Percentiles rank a stretch among this genome's conserved stretches.
Conservation (phyloP, 2,329 filamentous ascomycete genomes). For the Penicillium aurantiogriseum region DNA sequence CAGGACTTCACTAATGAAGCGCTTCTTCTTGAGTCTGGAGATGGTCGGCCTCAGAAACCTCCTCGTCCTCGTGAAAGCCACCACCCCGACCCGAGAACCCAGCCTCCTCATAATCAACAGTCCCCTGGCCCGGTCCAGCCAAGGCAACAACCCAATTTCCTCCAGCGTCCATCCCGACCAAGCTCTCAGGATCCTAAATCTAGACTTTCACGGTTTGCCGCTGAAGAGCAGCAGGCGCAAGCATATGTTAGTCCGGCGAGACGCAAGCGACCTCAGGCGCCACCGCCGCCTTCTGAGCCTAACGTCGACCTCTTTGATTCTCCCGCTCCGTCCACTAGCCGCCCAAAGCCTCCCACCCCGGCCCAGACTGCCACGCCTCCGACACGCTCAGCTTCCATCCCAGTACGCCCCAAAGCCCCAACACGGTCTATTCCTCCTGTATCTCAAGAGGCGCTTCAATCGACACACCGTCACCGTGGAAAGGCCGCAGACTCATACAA, state of each 20-base stretch:
- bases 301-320: conserved; percentile 66
- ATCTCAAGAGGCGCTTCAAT: conserved; percentile 66
- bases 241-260: conserved; percentile 85
- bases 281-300: conserved; percentile 44
- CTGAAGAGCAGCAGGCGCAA: conserved; percentile 77
- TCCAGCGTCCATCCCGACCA: conserved; percentile 52
- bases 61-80: conserved; percentile 26
- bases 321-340: conserved; percentile 29
- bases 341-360: conserved; percentile 34
- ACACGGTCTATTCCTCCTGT: conserved; percentile 60
- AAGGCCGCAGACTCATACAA: conserved; percentile 89
- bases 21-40: conserved; percentile 35
- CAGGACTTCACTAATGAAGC: conserved; percentile 59
- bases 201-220: conserved; percentile 68
- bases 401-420: conserved; percentile 48
- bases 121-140: conserved; percentile 25
- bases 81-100: conserved; percentile 17
- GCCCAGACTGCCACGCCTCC: conserved; percentile 41
- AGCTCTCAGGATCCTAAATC: conserved; percentile 52
- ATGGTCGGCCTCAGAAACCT: conserved; percentile 29
- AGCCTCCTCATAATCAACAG: conserved; percentile 23
- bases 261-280: conserved; percentile 61
- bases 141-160: conserved; percentile 49
- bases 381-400: conserved; percentile 46
- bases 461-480: conserved; percentile 73